A percentile compares a stretch with the other conserved stretches of the same genome.
These are phyloP conservation scores for Prunus davidiana DNA, from an alignment of 306 rosid species.

Conservation along the genomic window DNA sequence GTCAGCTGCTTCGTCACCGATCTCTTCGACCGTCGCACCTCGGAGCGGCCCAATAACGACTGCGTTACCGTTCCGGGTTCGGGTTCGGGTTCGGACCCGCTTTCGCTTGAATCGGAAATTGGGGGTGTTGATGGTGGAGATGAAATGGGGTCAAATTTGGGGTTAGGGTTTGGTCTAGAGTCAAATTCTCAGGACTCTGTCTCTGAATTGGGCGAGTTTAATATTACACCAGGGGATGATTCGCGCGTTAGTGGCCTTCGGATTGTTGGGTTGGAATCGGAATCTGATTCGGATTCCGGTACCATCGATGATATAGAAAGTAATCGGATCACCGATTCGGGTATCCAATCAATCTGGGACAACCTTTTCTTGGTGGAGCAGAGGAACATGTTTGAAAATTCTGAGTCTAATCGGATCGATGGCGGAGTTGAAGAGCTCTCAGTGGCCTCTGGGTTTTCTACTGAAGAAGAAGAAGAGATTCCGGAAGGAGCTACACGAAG, in stretches of 20 bases:
- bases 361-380: constrained; percentile 58
- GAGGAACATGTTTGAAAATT: constrained; percentile 44
- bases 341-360: constrained; percentile 52
- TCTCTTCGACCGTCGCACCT: constrained; percentile 48
- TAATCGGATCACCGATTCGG: constrained; percentile 43
- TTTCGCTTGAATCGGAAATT: constrained; percentile 25
- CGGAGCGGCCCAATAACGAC: constrained; percentile 15
- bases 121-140: constrained; percentile 31
- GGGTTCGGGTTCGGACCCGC: constrained; percentile 37
- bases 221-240: constrained; percentile 12
- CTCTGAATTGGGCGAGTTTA: constrained; percentile 23
- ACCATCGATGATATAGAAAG: constrained; percentile 27
- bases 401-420: constrained; percentile 47
- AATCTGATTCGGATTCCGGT: constrained; percentile 53
- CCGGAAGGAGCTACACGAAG: constrained; percentile 47
- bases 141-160: constrained; percentile 26
- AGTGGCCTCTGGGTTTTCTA: constrained; percentile 51
- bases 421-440: constrained; percentile 55
- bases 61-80: constrained; percentile 20
- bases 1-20: constrained; percentile 72
- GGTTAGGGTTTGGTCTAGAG: constrained; percentile 35
- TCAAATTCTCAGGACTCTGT: constrained; percentile 26
- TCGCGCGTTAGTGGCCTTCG: constrained; percentile 45
- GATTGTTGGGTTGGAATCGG: constrained; percentile 57
- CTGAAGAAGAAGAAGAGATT: constrained; percentile 41